Percentiles rank a stretch among this genome's conserved stretches.
Conservation (phyloP, 2,329 filamentous ascomycete species). For the Fusarium foetens region DNA sequence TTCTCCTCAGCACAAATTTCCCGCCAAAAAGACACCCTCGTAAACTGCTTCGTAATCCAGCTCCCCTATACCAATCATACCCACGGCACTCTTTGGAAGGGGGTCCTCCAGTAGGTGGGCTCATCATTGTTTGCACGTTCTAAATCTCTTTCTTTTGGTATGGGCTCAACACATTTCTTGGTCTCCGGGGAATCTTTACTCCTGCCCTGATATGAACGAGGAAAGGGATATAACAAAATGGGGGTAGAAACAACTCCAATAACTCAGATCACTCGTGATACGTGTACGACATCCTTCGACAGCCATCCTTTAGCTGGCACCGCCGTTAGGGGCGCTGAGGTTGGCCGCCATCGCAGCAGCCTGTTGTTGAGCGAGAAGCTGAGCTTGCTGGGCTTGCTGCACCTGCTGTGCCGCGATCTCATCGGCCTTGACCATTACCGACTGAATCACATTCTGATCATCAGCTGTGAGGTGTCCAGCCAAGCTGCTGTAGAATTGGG, state of each 20-base stretch:
- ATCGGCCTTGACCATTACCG: conserved; percentile 73
- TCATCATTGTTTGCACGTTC: conserved; percentile 46
- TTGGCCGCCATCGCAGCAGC: conserved; percentile 33
- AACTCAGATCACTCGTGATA: conserved; percentile 33
- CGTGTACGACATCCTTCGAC: neutral
- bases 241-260: conserved; percentile 40
- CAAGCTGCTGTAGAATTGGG: conserved; percentile 84
- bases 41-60: conserved; percentile 7
- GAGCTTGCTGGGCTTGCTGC: conserved; percentile 44
- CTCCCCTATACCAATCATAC: conserved; percentile 36
- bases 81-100: conserved; percentile 41
- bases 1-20: conserved; percentile 1
- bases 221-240: conserved; percentile 45
- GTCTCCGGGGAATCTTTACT: conserved; percentile 45
- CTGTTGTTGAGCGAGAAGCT: conserved; percentile 46
- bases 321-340: conserved; percentile 40
- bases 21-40: neutral
- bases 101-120: conserved; percentile 37
- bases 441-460: conserved; percentile 83
- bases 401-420: conserved; percentile 52
- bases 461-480: conserved; percentile 81
- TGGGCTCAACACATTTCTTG: conserved; percentile 42
- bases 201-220: conserved; percentile 42
- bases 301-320: conserved; percentile 37
- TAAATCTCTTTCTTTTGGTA: conserved; percentile 46